Conservation (phyloP, 345 rosid genomes). For the Gossypium sturtianum region DNA sequence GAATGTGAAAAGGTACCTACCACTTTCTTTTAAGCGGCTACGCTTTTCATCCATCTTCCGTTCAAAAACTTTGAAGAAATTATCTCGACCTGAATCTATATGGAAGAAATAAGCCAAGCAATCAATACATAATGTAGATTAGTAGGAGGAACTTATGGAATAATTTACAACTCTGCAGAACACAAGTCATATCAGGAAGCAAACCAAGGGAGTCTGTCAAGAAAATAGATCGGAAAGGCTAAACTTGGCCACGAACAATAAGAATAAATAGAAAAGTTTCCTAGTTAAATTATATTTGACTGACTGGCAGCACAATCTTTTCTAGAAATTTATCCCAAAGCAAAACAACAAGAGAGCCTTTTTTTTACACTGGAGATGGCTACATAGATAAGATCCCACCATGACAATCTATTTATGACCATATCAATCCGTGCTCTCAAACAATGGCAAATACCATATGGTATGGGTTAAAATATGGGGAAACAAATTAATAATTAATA, state of each 20-base stretch:
- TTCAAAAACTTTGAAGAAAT: conserved; percentile 73
- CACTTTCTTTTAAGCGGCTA: conserved; percentile 72
- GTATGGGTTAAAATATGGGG: neutral
- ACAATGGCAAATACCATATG: neutral
- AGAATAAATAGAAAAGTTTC: neutral
- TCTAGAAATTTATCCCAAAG: neutral
- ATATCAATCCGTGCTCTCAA: neutral
- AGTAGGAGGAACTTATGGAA: neutral
- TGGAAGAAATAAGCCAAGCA: conserved; percentile 19
- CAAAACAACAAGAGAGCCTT: neutral
- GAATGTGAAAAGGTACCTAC: conserved; percentile 27
- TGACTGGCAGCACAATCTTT: neutral
- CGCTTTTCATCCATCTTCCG: conserved; percentile 77
- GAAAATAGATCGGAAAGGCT: neutral
- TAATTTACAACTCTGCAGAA: neutral
- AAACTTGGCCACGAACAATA: conserved; percentile 1
- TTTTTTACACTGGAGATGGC: neutral
- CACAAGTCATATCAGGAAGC: neutral
- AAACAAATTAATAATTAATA: neutral
- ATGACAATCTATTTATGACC: neutral
- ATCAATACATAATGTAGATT: conserved; percentile 8
- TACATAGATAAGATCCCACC: neutral
- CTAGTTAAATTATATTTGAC: neutral
- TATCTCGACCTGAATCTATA: conserved; percentile 60
- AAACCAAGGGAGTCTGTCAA: neutral